Base-by-base conservation (phyloP, 768 basidiomycete species). In the Trametopsis cervina region DNA sequence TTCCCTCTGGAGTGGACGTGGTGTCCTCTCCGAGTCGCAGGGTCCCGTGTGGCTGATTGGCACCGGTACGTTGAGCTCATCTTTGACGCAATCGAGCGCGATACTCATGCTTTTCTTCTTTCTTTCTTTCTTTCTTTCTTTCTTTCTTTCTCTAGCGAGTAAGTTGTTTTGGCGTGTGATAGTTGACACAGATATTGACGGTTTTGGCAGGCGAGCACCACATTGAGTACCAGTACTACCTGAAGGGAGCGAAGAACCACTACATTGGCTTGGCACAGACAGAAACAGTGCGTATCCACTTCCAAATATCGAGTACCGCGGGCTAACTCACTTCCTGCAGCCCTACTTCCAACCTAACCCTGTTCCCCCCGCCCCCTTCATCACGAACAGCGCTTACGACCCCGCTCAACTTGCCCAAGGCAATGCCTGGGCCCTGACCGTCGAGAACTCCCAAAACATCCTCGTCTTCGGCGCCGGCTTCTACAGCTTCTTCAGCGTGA, bases 31-130 rank as follows among this genome's bases (percentile, higher is more conserved):
- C 1, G 79, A 89, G 61, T 84, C 83, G 4, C 67, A 68, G 40
- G 87, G 87, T 3, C 87, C 87, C 1, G 83, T 88, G 23, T 89
- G 86, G 87, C 61, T 89, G 69, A 77, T 89, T 50, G 88, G 88
- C 17, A 89, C 87, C 24, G 75, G 60, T 62, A 33, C 50, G 61
- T 44, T 10, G 25, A 21, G 35, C 24, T 20, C 38, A 18, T 26
- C 18, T 20, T 25, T 24, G 36, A 25, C 46, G 12, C 21, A n/a
- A n/a, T n/a, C n/a, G n/a, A n/a, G n/a, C n/a, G n/a, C 29, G 29
- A 7, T 33, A 15, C 29, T 33, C 29, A 33, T 33, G 7, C 29
- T 7, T 33, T 15, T 7, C 29, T 33, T 15, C 23, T 10, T 4
- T 12, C 25, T 17, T 39, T 33, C 15, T 7, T 33, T 33, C 15